Evolutionary conservation across 768 basidiomycete genomes (phyloP), one percentile per base, ranked within the genome.

Genomic region (Pisolithus marmoratus): DNA sequence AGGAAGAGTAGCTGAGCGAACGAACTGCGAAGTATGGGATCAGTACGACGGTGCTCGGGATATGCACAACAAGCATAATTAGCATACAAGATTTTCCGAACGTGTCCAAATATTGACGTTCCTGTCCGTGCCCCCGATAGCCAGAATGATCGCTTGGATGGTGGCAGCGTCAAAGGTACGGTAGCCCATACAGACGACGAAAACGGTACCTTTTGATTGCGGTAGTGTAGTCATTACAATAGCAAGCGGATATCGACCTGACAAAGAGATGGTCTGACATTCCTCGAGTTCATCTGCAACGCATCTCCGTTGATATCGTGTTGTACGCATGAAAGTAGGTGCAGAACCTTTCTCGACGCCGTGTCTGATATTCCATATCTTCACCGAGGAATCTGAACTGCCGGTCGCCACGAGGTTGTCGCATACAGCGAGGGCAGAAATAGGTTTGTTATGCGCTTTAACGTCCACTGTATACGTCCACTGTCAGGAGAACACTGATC

Each of bases 111-210:
- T 74, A 46, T 87, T 83, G 15, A 98, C 81, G 44, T 77, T 82
- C 38, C 75, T 76, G 58, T 94, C 90, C 0, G 96, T 97, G n/a
- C 81, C 80, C 2, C 81, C 85, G 34, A 95, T 74, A 2, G 91
- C 90, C n/a, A 98, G 76, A 12, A 94, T 71, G 17, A 77, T 72
- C 58, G 75, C 81, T 90, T 51, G 23, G 17, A 34, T 45, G 40
- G 20, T 34, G 34, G n/a, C 15, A 44, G 37, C 12, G 14, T 12
- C 34, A 26, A n/a, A 48, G 12, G 4, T 17, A 12, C 26, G 54
- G 27, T 37, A 3, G 37, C 44, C 43, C 37, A 57, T 15, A 20
- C n/a, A 42, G 43, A 54, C 27, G 26, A 31, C 5, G 27, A 23
- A n/a, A 22, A 56, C 69, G 29, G 5, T 46, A 94, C 93, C 82